Conservation (phyloP, 164 flowering plant genomes). For the Vitis rupestris region DNA sequence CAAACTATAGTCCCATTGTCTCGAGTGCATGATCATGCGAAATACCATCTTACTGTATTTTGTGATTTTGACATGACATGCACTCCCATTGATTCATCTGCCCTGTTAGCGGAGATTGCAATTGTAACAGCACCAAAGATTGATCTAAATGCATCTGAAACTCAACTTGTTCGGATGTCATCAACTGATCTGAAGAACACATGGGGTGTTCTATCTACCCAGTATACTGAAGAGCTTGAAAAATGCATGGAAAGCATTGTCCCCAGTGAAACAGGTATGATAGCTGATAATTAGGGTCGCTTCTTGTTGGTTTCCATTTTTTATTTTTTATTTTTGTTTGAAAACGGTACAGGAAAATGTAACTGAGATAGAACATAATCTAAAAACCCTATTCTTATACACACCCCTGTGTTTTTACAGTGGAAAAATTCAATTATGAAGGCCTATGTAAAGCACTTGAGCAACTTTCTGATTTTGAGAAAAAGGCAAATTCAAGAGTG, state of each 20-base stretch:
- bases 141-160: slow-evolving; percentile 47
- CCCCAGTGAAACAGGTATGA: slow-evolving; percentile 52
- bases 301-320: neutral
- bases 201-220: slow-evolving; percentile 71
- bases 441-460: too few species aligned
- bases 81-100: slow-evolving; percentile 89
- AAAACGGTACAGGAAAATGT: neutral
- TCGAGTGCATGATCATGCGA: slow-evolving; percentile 48
- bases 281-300: too few species aligned
- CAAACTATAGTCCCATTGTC: slow-evolving; percentile 62
- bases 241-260: slow-evolving; percentile 76
- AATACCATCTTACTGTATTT: slow-evolving; percentile 58
- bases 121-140: slow-evolving; percentile 79
- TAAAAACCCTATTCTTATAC: too few species aligned
- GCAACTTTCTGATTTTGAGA: too few species aligned
- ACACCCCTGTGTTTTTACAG: too few species aligned
- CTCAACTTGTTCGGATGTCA: slow-evolving; percentile 52
- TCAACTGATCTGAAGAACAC: slow-evolving; percentile 73
- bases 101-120: slow-evolving; percentile 95
- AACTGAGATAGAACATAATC: too few species aligned
- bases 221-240: slow-evolving; percentile 88
- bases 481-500: too few species aligned
- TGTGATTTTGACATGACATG: slow-evolving; percentile 98
- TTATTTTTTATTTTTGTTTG: neutral
- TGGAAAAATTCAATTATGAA: too few species aligned